Percentiles rank a stretch among this genome's conserved stretches.
phyloP scores from a whole-genome alignment of 106 monocot species.

The Dactylorhiza incarnata region DNA sequence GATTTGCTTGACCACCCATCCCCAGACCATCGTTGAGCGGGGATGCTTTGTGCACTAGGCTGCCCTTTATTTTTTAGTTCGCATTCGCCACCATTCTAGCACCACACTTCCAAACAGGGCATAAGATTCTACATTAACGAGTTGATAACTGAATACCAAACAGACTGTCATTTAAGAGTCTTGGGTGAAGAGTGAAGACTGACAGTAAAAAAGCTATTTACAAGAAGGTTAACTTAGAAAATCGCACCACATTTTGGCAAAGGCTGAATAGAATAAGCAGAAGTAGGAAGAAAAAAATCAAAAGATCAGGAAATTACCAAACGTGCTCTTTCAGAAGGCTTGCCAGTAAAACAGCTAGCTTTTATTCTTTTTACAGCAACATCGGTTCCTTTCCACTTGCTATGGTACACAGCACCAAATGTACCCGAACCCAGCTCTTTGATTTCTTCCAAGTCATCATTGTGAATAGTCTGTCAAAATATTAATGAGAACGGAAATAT shows the following conservation, averaged over 20 bases:
- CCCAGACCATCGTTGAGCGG: too few relatives aligned
- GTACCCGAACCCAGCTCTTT: slow-evolving; percentile 82
- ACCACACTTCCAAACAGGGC: too few relatives aligned
- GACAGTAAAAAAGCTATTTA: background rate
- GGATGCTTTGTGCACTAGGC: too few relatives aligned
- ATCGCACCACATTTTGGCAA: background rate
- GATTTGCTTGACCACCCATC: too few relatives aligned
- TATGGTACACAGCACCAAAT: slow-evolving; percentile 83
- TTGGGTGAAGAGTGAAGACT: background rate
- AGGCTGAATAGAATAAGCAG: background rate
- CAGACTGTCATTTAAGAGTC: background rate
- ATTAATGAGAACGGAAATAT: slow-evolving; percentile 3
- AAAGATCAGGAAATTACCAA: slow-evolving; percentile 39
- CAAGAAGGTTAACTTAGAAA: background rate
- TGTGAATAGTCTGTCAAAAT: slow-evolving; percentile 69
- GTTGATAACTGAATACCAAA: background rate
- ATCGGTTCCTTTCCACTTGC: slow-evolving; percentile 94
- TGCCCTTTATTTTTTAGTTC: too few relatives aligned
- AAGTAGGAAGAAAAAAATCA: background rate
- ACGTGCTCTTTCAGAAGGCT: slow-evolving; percentile 84
- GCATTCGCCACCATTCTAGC: too few relatives aligned
- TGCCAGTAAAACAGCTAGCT: slow-evolving; percentile 86
- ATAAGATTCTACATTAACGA: background rate
- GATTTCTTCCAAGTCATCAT: slow-evolving; percentile 87
- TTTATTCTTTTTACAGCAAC: slow-evolving; percentile 96